Evolutionary conservation across 2,329 filamentous ascomycete genomes (phyloP).

Genomic region (Magnaporthiopsis incrustans): DNA sequence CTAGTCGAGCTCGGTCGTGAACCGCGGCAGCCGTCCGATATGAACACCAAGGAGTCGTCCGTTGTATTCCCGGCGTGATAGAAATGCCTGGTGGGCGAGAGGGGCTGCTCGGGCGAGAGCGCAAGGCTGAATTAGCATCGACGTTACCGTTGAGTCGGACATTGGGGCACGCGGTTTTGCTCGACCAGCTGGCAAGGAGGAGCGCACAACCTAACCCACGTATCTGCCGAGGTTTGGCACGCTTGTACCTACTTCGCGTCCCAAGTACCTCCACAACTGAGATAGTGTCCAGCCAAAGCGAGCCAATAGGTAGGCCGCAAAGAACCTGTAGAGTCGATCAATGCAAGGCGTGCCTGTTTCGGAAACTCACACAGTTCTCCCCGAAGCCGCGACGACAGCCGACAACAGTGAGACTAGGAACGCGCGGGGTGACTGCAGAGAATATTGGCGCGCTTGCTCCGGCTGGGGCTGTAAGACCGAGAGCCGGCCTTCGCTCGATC

Average conservation of each 20-base stretch:
- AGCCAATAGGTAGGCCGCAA: not conserved
- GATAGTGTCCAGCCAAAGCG: not conserved
- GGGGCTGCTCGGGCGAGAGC: not conserved
- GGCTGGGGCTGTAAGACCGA: not conserved
- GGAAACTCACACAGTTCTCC: not conserved
- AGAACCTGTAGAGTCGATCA: not conserved
- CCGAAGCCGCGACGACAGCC: not conserved
- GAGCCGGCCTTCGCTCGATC: not conserved
- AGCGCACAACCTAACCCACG: not conserved
- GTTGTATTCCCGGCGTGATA: not conserved
- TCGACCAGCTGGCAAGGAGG: not conserved
- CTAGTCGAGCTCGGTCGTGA: not conserved
- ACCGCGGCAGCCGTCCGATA: not conserved
- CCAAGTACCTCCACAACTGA: not conserved
- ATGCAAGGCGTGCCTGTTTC: not conserved
- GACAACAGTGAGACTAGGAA: not conserved
- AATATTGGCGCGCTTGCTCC: not conserved
- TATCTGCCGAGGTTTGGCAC: not conserved
- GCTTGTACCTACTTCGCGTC: not conserved
- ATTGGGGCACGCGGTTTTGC: not conserved
- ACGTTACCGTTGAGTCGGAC: not conserved
- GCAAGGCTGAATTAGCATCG: not conserved
- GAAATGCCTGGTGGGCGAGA: not conserved
- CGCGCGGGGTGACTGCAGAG: not conserved
- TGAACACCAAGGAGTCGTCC: not conserved